phyloP scores from a whole-genome alignment of 176 grass and related monocot genomes.

The Stipa capillata region DNA sequence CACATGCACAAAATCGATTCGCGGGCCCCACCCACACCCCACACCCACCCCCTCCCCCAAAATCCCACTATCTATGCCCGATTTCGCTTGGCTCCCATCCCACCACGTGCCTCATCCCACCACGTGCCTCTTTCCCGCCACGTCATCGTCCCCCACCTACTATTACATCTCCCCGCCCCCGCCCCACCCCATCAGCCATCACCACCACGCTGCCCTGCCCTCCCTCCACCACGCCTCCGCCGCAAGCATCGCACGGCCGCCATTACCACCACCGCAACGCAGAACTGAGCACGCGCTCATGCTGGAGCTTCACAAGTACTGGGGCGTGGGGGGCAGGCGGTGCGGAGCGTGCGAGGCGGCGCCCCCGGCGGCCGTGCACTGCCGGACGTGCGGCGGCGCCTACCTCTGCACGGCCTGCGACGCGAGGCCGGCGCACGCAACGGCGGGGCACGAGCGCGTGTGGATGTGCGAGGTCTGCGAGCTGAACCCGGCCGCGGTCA shows the following conservation, averaged over 20 bases:
- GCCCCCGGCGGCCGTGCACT: slow-evolving; percentile 40
- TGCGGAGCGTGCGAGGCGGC: slow-evolving; percentile 43
- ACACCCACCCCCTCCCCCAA: no score
- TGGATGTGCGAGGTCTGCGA: slow-evolving; percentile 92
- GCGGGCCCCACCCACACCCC: background rate
- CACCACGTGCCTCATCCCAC: slow-evolving; percentile 24
- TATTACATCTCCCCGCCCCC: slow-evolving; percentile 29
- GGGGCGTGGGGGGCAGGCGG: slow-evolving; percentile 20
- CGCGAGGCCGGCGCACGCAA: slow-evolving; percentile 27
- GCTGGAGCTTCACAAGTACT: slow-evolving; percentile 43
- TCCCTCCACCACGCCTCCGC: background rate
- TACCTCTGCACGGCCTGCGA: slow-evolving; percentile 50
- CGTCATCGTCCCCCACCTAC: slow-evolving; percentile 25
- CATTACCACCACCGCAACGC: no score
- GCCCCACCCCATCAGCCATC: background rate
- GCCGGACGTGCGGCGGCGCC: slow-evolving; percentile 31
- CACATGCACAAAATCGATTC: slow-evolving; percentile 13
- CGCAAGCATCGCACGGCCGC: background rate
- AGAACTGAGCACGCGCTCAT: no score
- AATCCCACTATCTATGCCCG: background rate
- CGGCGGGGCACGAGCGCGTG: slow-evolving; percentile 42
- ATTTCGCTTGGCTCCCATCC: slow-evolving; percentile 36
- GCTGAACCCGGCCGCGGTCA: slow-evolving; percentile 60
- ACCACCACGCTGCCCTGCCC: background rate
- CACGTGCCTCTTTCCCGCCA: slow-evolving; percentile 10